Evolutionary conservation across 768 basidiomycete species (phyloP).

Genomic region (Erythrobasidium yunnanense): DNA sequence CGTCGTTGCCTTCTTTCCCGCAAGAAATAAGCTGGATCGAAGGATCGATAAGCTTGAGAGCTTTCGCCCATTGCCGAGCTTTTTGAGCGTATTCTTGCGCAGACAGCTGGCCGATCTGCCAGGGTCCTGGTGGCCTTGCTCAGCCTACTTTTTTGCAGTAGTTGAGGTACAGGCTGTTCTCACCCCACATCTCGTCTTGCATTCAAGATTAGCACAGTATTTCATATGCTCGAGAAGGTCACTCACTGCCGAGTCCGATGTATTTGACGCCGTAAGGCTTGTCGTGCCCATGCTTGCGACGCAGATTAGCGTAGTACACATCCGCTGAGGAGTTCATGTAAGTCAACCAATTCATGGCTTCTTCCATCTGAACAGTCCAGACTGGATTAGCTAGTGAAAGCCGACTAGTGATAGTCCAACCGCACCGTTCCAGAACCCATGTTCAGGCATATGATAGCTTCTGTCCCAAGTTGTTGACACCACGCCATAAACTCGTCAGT

Average conservation of each 20-base stretch:
- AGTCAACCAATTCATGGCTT: neutral
- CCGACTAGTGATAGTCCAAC: neutral
- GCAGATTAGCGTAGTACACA: neutral
- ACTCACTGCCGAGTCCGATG: neutral
- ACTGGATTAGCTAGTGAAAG: neutral
- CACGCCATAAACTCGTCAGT: neutral
- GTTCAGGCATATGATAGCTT: neutral
- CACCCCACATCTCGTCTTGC: neutral
- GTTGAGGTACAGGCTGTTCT: neutral
- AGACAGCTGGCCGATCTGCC: neutral
- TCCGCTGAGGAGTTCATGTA: neutral
- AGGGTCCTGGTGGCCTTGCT: too few species aligned
- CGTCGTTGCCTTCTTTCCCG: neutral
- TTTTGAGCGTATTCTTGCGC: neutral
- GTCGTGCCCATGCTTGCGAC: neutral
- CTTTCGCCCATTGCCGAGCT: neutral
- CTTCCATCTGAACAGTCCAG: neutral
- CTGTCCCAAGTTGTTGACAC: neutral
- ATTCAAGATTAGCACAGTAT: neutral
- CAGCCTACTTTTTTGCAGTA: neutral
- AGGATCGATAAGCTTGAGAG: neutral
- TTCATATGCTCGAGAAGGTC: neutral
- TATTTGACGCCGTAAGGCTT: neutral
- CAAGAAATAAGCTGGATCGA: neutral
- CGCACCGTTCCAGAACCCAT: neutral